These are phyloP conservation scores for Tulasnella sp. DNA, from an alignment of 768 basidiomycete species.

Conservation along the genomic window DNA sequence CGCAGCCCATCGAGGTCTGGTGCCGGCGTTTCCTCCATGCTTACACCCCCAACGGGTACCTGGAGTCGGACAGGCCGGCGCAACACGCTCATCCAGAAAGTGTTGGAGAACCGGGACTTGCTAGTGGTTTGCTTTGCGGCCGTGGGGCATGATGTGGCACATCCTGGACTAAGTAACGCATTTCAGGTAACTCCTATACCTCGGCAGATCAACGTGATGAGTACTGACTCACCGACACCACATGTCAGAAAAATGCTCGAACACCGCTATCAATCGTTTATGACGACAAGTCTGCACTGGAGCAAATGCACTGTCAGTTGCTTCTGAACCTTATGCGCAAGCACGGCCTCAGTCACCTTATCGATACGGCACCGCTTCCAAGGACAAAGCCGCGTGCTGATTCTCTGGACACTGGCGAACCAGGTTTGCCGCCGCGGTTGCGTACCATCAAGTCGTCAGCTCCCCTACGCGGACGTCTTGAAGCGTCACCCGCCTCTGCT, in stretches of 20 bases:
- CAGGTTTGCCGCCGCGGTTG: conserved; percentile 10
- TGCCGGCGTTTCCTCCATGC: conserved; percentile 29
- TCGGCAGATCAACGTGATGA: neutral
- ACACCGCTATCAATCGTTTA: conserved; percentile 82
- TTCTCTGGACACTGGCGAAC: conserved; percentile 28
- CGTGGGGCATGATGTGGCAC: conserved; percentile 95
- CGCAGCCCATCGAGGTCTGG: conserved; percentile 30
- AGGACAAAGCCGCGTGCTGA: conserved; percentile 19
- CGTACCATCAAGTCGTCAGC: neutral
- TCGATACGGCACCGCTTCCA: conserved; percentile 10
- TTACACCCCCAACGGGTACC: conserved; percentile 20
- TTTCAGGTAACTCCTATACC: conserved; percentile 64
- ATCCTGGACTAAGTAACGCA: conserved; percentile 86
- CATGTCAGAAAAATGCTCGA: conserved; percentile 75
- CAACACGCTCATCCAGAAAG: conserved; percentile 19
- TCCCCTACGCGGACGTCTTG: conserved; percentile 3
- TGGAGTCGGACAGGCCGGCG: conserved; percentile 22
- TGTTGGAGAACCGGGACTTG: conserved; percentile 51
- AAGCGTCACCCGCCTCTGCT: conserved; percentile 19
- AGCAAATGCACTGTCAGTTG: conserved; percentile 82
- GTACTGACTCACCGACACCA: neutral
- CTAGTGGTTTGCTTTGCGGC: conserved; percentile 82
- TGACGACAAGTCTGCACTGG: conserved; percentile 80
- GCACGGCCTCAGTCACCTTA: conserved; percentile 53
- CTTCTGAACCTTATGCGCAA: conserved; percentile 68